These are phyloP conservation scores for Avena eriantha DNA, from an alignment of 176 grass and related monocot species.

Conservation along the genomic window DNA sequence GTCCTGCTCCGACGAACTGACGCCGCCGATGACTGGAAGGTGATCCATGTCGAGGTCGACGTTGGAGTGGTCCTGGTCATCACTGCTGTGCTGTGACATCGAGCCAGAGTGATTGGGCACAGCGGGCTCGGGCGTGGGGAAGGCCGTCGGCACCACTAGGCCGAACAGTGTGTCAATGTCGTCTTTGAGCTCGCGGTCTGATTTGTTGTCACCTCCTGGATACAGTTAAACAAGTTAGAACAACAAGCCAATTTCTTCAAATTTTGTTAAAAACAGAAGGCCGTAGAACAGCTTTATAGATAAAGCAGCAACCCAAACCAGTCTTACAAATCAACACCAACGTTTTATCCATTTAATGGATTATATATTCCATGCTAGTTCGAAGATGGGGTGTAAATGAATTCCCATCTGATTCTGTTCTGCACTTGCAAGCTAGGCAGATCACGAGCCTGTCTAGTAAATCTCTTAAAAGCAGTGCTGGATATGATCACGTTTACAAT, in stretches of 20 bases:
- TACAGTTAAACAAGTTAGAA: slow-evolving; percentile 3
- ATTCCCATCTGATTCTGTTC: slow-evolving; percentile 36
- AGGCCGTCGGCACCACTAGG: slow-evolving; percentile 39
- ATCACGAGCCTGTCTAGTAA: slow-evolving; percentile 16
- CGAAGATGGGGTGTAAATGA: neutral
- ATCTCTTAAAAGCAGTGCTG: slow-evolving; percentile 34
- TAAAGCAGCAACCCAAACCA: too few relatives aligned
- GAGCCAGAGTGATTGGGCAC: slow-evolving; percentile 38
- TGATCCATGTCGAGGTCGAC: slow-evolving; percentile 21
- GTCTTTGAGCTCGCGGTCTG: neutral
- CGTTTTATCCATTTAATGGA: neutral
- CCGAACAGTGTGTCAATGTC: slow-evolving; percentile 45
- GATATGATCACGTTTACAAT: slow-evolving; percentile 32
- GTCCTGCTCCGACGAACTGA: slow-evolving; percentile 41
- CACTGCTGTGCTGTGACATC: slow-evolving; percentile 35
- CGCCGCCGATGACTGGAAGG: slow-evolving; percentile 1
- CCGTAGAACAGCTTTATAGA: too few relatives aligned
- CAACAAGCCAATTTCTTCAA: too few relatives aligned
- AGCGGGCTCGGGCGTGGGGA: neutral
- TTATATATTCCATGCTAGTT: neutral
- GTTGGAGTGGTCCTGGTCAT: slow-evolving; percentile 31
- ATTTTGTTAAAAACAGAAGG: too few relatives aligned
- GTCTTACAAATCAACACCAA: too few relatives aligned
- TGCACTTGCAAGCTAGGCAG: slow-evolving; percentile 21
- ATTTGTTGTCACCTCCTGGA: slow-evolving; percentile 49